These are phyloP conservation scores for Pleurotus sapidus DNA, from an alignment of 768 basidiomycete genomes.

Conservation along the genomic window DNA sequence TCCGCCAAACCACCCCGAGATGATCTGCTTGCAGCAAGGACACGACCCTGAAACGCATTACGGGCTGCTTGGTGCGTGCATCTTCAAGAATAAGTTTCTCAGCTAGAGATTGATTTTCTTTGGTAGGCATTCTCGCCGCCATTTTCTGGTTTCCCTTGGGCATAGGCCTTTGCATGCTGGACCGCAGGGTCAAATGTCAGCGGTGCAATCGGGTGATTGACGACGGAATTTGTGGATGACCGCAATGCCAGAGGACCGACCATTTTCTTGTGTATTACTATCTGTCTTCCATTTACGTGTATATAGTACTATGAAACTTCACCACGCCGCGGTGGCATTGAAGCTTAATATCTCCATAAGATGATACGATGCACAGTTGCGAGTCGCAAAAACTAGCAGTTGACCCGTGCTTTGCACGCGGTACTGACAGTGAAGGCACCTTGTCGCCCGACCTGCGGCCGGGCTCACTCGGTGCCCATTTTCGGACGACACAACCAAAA, in stretches of 20 bases:
- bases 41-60: conserved; percentile 63
- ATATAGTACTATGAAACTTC: too few species aligned
- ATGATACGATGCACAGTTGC: too few species aligned
- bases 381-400: too few species aligned
- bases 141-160: conserved; percentile 87
- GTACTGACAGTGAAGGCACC: too few species aligned
- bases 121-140: conserved; percentile 72
- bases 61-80: conserved; percentile 63
- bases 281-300: too few species aligned
- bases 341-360: too few species aligned
- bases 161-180: conserved; percentile 73
- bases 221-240: conserved; percentile 39
- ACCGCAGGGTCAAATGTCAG: conserved; percentile 63
- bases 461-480: too few species aligned
- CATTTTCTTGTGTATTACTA: too few species aligned
- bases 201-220: conserved; percentile 45
- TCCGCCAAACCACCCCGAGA: conserved; percentile 79
- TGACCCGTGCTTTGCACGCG: too few species aligned
- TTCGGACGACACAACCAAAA: too few species aligned
- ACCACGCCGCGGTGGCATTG: too few species aligned
- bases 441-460: too few species aligned
- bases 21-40: conserved; percentile 76
- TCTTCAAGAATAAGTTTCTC: neutral
- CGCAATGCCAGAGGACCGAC: neutral
- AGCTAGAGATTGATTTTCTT: neutral